Conservation (phyloP, 192 early-diverging fungal genomes). For the Spizellomyces sp. region DNA sequence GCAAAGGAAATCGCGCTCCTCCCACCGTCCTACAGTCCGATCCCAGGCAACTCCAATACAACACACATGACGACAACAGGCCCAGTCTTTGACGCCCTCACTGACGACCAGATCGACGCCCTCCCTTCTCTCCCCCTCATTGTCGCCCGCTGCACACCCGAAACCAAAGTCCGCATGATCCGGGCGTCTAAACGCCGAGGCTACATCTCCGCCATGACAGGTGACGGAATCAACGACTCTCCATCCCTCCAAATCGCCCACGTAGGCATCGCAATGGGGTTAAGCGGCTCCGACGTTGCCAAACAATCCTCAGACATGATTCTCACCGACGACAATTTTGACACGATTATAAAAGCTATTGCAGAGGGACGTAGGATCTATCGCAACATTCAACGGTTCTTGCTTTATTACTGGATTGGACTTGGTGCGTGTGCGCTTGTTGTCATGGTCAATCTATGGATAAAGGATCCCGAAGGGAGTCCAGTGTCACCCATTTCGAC, state of each 20-base stretch:
- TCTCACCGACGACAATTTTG: slow-evolving; percentile 58
- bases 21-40: slow-evolving; percentile 13
- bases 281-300: slow-evolving; percentile 35
- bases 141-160: slow-evolving; percentile 48
- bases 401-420: slow-evolving; percentile 26
- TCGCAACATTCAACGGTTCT: slow-evolving; percentile 57
- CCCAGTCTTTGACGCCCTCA: slow-evolving; percentile 38
- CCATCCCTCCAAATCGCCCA: slow-evolving; percentile 85
- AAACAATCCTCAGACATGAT: slow-evolving; percentile 41
- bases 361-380: slow-evolving; percentile 81
- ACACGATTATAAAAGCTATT: slow-evolving; percentile 75
- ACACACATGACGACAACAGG: slow-evolving; percentile 21
- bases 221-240: slow-evolving; percentile 91
- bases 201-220: slow-evolving; percentile 40
- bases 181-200: slow-evolving; percentile 42
- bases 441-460: slow-evolving; percentile 70
- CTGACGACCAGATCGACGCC: slow-evolving; percentile 34
- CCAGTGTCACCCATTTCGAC: slow-evolving; percentile 79
- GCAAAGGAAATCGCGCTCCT: slow-evolving; percentile 79
- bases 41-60: background rate
- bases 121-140: slow-evolving; percentile 43
- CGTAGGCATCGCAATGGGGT: slow-evolving; percentile 86
- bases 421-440: slow-evolving; percentile 59
- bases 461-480: slow-evolving; percentile 73
- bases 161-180: slow-evolving; percentile 44